Evolutionary conservation across 306 rosid species (phyloP).

Genomic region (Castanea crenata): DNA sequence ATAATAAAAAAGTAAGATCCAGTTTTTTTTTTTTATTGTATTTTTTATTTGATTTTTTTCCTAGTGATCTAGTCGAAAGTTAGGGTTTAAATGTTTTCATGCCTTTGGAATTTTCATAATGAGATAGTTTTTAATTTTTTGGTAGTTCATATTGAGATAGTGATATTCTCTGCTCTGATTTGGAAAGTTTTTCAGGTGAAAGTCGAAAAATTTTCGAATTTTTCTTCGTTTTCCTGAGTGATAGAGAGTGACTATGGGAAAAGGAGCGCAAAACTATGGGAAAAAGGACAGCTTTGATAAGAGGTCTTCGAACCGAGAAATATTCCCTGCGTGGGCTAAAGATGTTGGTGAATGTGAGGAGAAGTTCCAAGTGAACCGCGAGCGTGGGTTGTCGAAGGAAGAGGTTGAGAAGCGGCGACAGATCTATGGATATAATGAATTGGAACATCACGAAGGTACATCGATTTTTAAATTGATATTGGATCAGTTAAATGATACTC

Average conservation of each 20-base stretch:
- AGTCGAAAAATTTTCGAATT: neutral
- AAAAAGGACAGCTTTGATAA: neutral
- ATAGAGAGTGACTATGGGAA: neutral
- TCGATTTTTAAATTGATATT: constrained; percentile 66
- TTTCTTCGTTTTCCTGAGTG: neutral
- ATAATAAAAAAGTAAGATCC: neutral
- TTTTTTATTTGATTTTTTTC: neutral
- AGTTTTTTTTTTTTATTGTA: neutral
- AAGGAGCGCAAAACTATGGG: neutral
- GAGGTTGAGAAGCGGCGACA: constrained; percentile 56
- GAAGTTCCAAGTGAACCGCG: neutral
- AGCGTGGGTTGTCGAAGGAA: neutral
- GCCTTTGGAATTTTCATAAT: neutral
- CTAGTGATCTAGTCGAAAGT: neutral
- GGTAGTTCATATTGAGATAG: neutral
- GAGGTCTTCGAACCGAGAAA: neutral
- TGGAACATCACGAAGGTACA: constrained; percentile 80
- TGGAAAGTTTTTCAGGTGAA: neutral
- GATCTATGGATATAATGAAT: constrained; percentile 68
- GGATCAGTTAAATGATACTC: constrained; percentile 85
- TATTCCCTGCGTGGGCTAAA: neutral
- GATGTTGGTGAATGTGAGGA: neutral
- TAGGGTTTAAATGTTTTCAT: neutral
- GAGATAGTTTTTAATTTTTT: neutral
- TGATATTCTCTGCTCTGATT: neutral